Percentiles rank a stretch among this genome's conserved stretches.
These are phyloP conservation scores for Mrakia gelida DNA, from an alignment of 768 basidiomycete species.

Conservation along the genomic window DNA sequence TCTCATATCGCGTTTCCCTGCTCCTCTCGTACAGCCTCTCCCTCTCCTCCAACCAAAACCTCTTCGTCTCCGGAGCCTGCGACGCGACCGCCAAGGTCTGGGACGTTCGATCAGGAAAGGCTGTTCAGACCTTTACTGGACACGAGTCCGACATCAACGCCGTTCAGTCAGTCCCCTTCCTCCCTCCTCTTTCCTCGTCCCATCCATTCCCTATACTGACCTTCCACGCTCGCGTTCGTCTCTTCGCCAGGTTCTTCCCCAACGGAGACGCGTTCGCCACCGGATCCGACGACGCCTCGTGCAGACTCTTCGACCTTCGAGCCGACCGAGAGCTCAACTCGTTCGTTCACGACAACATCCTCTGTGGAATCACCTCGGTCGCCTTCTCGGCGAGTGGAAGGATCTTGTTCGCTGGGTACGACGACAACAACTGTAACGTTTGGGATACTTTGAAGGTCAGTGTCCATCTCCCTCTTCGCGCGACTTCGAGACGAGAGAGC, in stretches of 20 bases:
- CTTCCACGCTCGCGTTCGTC: neutral
- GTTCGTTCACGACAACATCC: slow-evolving; percentile 97
- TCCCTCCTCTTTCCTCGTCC: neutral
- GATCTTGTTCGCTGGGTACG: slow-evolving; percentile 96
- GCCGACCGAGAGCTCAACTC: slow-evolving; percentile 95
- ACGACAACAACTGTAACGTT: slow-evolving; percentile 99
- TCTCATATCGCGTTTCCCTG: neutral
- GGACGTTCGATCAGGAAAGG: slow-evolving; percentile 97
- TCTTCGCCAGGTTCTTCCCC: slow-evolving; percentile 83
- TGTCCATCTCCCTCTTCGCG: neutral
- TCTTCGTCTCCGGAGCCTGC: slow-evolving; percentile 98
- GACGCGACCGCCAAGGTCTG: slow-evolving; percentile 98
- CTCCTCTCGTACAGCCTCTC: slow-evolving; percentile 61
- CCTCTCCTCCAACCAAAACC: slow-evolving; percentile 84
- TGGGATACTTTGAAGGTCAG: slow-evolving; percentile 87
- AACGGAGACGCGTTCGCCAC: slow-evolving; percentile 99
- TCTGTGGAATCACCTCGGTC: slow-evolving; percentile 97
- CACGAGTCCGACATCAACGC: slow-evolving; percentile 99
- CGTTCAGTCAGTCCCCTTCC: slow-evolving; percentile 69
- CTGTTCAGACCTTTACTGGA: slow-evolving; percentile 96
- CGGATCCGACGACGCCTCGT: slow-evolving; percentile 97
- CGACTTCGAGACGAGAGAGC: neutral
- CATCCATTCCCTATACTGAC: neutral
- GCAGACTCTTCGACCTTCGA: slow-evolving; percentile 94
- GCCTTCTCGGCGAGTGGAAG: slow-evolving; percentile 97